Evolutionary conservation across 1,284 basidiomycete genomes (phyloP).

Genomic region (Bondarzewia mesenterica): DNA sequence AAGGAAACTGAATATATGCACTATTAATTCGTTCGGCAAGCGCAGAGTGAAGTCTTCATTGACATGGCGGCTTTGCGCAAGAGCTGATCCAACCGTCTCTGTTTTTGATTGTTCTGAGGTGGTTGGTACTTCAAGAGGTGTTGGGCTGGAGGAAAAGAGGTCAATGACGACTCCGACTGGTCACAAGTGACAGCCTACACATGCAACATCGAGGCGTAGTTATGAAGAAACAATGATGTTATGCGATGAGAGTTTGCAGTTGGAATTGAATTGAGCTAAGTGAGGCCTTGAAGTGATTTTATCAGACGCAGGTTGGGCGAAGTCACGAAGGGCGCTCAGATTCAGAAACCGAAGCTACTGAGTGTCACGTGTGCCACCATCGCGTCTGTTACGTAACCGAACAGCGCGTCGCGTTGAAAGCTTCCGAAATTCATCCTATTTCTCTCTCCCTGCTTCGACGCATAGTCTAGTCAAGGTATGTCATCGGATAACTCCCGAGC

Average conservation of each 20-base stretch:
- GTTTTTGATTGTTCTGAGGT: not conserved
- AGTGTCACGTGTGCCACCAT: not conserved
- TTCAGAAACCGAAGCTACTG: too few species aligned
- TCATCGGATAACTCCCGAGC: too few species aligned
- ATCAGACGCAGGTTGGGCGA: not conserved
- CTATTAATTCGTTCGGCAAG: not conserved
- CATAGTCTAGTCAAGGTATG: too few species aligned
- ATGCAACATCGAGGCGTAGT: too few species aligned
- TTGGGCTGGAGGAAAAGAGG: not conserved
- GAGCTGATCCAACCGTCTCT: not conserved
- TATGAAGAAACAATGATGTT: not conserved
- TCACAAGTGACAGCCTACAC: too few species aligned
- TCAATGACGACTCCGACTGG: not conserved
- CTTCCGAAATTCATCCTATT: too few species aligned
- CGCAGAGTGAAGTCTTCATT: not conserved
- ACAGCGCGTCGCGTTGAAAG: not conserved
- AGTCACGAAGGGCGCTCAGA: not conserved
- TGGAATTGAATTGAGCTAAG: not conserved
- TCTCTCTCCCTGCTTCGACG: too few species aligned
- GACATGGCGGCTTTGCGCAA: not conserved
- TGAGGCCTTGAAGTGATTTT: not conserved
- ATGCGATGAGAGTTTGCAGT: not conserved
- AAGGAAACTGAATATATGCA: not conserved
- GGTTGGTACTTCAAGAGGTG: not conserved
- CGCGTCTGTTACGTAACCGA: not conserved